phyloP scores from a whole-genome alignment of 768 basidiomycete genomes.

The Mycena pura region DNA sequence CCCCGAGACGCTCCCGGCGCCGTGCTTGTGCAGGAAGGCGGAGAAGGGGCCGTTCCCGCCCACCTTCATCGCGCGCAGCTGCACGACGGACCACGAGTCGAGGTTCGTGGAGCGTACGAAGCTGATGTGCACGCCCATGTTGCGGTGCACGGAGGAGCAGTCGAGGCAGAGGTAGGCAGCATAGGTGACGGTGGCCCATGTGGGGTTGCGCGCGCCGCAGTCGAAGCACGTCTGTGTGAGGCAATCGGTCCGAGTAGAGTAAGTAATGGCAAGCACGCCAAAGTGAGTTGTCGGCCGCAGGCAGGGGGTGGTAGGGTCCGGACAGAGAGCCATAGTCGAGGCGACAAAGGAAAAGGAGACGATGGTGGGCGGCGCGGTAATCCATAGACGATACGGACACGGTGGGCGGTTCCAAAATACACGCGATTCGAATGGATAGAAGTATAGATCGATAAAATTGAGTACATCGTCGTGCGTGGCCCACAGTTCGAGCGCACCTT shows the following conservation, averaged over 20 bases:
- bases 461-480: no score
- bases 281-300: no score
- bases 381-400: no score
- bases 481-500: no score
- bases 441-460: no score
- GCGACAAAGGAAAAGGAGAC: no score
- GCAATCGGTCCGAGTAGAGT: not conserved
- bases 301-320: no score
- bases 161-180: slow-evolving; percentile 98
- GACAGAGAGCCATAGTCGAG: no score
- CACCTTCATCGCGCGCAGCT: slow-evolving; percentile 95
- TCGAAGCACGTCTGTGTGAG: slow-evolving; percentile 83
- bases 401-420: no score
- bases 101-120: slow-evolving; percentile 98
- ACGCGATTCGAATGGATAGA: no score
- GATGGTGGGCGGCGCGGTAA: no score
- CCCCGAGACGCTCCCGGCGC: slow-evolving; percentile 68
- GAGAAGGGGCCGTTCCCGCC: slow-evolving; percentile 88
- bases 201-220: slow-evolving; percentile 94
- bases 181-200: slow-evolving; percentile 96
- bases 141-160: slow-evolving; percentile 93
- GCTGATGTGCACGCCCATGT: slow-evolving; percentile 97
- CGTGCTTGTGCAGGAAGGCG: slow-evolving; percentile 91
- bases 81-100: slow-evolving; percentile 90
- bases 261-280: not conserved